phyloP scores from a whole-genome alignment of 805 yeast species.

The Yamadazyma akitaensis region DNA sequence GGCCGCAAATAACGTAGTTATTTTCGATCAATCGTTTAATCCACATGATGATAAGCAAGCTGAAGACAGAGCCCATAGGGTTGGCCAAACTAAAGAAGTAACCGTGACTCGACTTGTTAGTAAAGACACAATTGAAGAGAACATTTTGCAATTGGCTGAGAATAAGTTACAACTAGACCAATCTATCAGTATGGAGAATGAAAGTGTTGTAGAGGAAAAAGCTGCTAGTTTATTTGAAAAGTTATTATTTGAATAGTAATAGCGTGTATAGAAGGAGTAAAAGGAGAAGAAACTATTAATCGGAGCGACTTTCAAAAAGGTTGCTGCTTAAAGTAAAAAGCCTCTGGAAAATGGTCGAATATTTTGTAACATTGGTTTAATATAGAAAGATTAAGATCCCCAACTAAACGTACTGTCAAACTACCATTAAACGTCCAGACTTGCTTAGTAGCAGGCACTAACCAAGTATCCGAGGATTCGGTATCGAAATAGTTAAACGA shows the following conservation, averaged over 20 bases:
- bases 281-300: no score
- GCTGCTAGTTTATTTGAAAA: constrained; percentile 51
- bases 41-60: constrained; percentile 99
- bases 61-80: constrained; percentile 97
- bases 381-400: no score
- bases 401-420: no score
- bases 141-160: constrained; percentile 79
- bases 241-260: constrained; percentile 33
- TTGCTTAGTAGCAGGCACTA: constrained; percentile 34
- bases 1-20: constrained; percentile 88
- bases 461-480: constrained; percentile 23
- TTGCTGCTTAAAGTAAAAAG: no score
- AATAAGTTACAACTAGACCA: constrained; percentile 86
- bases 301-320: no score
- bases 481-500: no score
- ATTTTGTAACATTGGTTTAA: no score
- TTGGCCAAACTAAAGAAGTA: constrained; percentile 88
- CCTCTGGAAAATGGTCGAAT: no score
- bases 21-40: constrained; percentile 91
- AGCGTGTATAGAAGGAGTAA: background rate
- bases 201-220: constrained; percentile 47
- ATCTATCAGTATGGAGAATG: constrained; percentile 44
- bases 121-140: constrained; percentile 80
- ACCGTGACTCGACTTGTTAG: constrained; percentile 72
- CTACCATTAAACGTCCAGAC: no score